Percentiles rank a stretch among this genome's conserved stretches.
phyloP scores from a whole-genome alignment of 306 rosid genomes.

The Medicago ruthenica region DNA sequence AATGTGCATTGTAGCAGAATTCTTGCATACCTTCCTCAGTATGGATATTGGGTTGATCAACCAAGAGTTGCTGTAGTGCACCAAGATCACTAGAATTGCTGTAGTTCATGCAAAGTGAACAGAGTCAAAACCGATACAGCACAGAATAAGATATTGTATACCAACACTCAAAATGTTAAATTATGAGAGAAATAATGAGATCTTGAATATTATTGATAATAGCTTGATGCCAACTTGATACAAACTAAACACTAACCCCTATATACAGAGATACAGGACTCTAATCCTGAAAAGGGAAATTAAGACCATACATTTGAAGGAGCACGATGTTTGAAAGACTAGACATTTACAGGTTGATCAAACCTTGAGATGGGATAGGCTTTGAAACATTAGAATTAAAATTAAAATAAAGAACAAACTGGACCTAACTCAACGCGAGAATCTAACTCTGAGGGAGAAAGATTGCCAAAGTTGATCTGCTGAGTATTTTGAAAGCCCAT shows the following conservation, averaged over 20 bases:
- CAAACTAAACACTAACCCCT: background rate
- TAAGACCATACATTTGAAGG: too few relatives aligned
- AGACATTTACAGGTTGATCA: background rate
- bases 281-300: too few relatives aligned
- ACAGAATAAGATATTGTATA: constrained; percentile 5
- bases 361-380: background rate
- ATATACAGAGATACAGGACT: too few relatives aligned
- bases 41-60: constrained; percentile 86
- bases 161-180: background rate
- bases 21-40: constrained; percentile 71
- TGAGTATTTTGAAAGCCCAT: background rate
- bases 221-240: too few relatives aligned
- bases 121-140: constrained; percentile 18
- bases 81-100: constrained; percentile 60
- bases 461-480: background rate
- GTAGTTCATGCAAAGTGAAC: constrained; percentile 27
- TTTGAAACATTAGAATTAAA: background rate
- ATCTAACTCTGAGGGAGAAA: background rate
- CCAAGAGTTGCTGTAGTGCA: constrained; percentile 73
- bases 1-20: constrained; percentile 9
- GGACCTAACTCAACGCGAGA: background rate
- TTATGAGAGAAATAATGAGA: background rate
- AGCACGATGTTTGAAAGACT: background rate
- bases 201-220: background rate
- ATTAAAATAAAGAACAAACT: background rate